A percentile compares a stretch with the other conserved stretches of the same genome.
These are phyloP conservation scores for Tephrocybe sp. DNA, from an alignment of 768 basidiomycete genomes.

Conservation along the genomic window DNA sequence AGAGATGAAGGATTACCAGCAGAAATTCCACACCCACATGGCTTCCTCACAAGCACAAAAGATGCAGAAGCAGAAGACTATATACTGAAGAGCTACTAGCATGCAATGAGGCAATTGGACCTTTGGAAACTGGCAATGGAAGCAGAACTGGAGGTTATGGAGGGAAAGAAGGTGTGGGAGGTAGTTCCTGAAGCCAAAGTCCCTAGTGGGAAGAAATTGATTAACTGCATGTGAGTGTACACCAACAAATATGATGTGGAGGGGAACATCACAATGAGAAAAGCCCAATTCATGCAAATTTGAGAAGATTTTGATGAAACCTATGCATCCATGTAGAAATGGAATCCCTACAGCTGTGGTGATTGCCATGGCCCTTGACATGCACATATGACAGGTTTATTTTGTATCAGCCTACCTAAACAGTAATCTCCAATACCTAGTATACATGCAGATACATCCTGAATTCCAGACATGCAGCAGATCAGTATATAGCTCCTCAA, in stretches of 20 bases:
- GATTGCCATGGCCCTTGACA: too few species aligned
- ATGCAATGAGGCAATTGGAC: too few species aligned
- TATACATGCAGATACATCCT: slow-evolving; percentile 17
- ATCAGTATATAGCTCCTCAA: slow-evolving; percentile 20
- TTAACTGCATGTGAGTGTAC: not conserved
- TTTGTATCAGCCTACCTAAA: slow-evolving; percentile 35
- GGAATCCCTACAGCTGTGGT: slow-evolving; percentile 23
- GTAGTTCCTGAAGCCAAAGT: not conserved
- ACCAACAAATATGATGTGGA: slow-evolving; percentile 9
- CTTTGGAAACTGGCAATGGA: too few species aligned
- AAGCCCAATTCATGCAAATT: slow-evolving; percentile 33
- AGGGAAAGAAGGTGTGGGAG: not conserved
- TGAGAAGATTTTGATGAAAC: slow-evolving; percentile 30
- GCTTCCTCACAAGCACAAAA: too few species aligned
- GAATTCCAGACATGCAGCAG: slow-evolving; percentile 17
- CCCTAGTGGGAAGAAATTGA: too few species aligned
- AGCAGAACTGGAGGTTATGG: too few species aligned
- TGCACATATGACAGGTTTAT: too few species aligned
- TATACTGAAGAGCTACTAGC: too few species aligned
- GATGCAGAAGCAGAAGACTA: too few species aligned
- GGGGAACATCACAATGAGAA: slow-evolving; percentile 16
- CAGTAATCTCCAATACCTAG: slow-evolving; percentile 20
- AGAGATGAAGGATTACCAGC: too few species aligned
- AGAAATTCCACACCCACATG: too few species aligned
- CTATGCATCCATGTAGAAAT: slow-evolving; percentile 18